Evolutionary conservation across 495 filamentous ascomycete genomes (phyloP), one percentile per base, ranked within the genome.

Genomic region (Xylaria flabelliformis): DNA sequence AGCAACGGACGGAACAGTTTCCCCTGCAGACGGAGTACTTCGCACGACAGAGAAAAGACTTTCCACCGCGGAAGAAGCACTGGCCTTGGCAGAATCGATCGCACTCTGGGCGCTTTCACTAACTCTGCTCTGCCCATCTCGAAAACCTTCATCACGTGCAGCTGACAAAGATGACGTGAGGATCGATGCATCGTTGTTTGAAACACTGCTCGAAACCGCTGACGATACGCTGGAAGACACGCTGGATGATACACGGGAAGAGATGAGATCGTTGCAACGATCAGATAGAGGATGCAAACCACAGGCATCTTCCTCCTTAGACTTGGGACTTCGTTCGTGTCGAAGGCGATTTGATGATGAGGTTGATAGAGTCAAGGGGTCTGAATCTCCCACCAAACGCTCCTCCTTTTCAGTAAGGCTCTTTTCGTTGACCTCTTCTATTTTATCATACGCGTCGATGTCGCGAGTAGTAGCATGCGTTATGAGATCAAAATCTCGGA

Each of bases 21-120:
- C 46, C 64, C 1, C 21, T 26, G 64, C 19, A 50, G 44, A 36
- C 9, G 29, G 19, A 67, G 64, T 67, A 32, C 32, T 41, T 41
- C 19, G 4, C 53, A 55, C 17, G 19, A 39, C 21, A 26, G 67
- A 58, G 41, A 61, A 34, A 42, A 46, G 6, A 19, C 58, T 64
- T 24, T 65, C 32, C 73, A 76, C 74, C 1, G 53, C 46, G 29
- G 74, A 68, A 51, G 68, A 69, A 21, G 65, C 72, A 32, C 76
- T 73, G 53, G 63, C 69, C 17, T 50, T 71, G 21, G 75, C 71
- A 13, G 64, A 59, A 7, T 67, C 51, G 6, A 76, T 50, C 26
- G 55, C 70, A 32, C 51, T 73, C 55, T 75, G 72, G 21, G 64
- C 67, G 51, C 73, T 74, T 32, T 66, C 70, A 29, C 72, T 73